Evolutionary conservation across 2,329 filamentous ascomycete genomes (phyloP).

Genomic region (Sporothrix phasma): DNA sequence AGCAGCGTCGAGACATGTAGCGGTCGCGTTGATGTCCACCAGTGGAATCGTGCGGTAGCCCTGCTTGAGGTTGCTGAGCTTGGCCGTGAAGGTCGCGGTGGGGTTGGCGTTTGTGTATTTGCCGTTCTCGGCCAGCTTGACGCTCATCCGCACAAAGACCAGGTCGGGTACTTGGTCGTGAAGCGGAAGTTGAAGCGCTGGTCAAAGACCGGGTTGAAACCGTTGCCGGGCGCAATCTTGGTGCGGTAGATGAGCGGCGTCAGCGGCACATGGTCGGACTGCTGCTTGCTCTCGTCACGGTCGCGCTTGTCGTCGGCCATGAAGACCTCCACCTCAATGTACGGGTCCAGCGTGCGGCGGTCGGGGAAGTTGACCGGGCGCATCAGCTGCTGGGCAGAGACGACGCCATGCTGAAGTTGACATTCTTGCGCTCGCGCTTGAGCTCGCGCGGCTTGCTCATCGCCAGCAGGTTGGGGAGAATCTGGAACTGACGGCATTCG

Average conservation of each 20-base stretch:
- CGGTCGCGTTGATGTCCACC: conserved; percentile 83
- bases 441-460: conserved; percentile 35
- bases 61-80: conserved; percentile 78
- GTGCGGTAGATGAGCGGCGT: conserved; percentile 49
- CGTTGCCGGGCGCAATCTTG: conserved; percentile 72
- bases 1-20: conserved; percentile 89
- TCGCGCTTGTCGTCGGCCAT: conserved; percentile 89
- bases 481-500: conserved; percentile 64
- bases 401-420: conserved; percentile 81
- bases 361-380: conserved; percentile 51
- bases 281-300: conserved; percentile 62
- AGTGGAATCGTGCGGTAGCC: conserved; percentile 89
- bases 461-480: conserved; percentile 44
- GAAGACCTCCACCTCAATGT: conserved; percentile 90
- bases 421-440: conserved; percentile 69
- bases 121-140: conserved; percentile 76
- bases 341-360: conserved; percentile 69
- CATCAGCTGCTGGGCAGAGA: conserved; percentile 92
- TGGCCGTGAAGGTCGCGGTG: conserved; percentile 82
- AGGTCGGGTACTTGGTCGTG: conserved; percentile 87
- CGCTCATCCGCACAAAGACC: conserved; percentile 86
- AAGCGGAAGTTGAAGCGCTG: conserved; percentile 69
- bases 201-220: conserved; percentile 85
- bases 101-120: conserved; percentile 53
- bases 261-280: conserved; percentile 35